phyloP scores from a whole-genome alignment of 2,329 filamentous ascomycete species.

The Balansia obtecta region DNA sequence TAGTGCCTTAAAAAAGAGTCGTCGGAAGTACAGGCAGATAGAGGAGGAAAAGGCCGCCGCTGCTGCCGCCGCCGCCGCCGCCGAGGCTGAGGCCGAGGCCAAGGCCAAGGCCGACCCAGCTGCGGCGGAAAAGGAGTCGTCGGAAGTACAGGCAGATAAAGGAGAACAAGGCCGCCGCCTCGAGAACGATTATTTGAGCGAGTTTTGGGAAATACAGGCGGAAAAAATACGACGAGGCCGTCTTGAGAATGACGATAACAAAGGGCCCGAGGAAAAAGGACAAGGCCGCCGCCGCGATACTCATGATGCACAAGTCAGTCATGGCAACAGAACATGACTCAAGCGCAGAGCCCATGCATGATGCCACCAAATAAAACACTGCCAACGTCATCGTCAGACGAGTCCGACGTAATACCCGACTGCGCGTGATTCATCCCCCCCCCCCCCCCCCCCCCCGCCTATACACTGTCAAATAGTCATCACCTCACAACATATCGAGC shows the following conservation, averaged over 20 bases:
- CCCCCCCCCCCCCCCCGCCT: no score
- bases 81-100: background rate
- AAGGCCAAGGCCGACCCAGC: background rate
- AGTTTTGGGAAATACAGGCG: no score
- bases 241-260: no score
- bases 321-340: background rate
- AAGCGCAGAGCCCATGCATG: background rate
- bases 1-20: conserved; percentile 69
- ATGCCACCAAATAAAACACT: background rate
- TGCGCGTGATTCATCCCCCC: background rate
- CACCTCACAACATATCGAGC: background rate
- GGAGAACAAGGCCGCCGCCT: conserved; percentile 28
- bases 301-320: background rate
- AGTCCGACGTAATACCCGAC: background rate
- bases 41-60: conserved; percentile 31
- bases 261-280: no score
- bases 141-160: conserved; percentile 8
- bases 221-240: no score
- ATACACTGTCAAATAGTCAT: background rate
- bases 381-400: background rate
- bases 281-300: background rate
- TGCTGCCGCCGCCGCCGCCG: conserved; percentile 5
- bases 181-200: background rate
- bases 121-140: no score
- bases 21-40: conserved; percentile 62